Conservation (phyloP, 805 yeast genomes). For the Yarrowia sp. region DNA sequence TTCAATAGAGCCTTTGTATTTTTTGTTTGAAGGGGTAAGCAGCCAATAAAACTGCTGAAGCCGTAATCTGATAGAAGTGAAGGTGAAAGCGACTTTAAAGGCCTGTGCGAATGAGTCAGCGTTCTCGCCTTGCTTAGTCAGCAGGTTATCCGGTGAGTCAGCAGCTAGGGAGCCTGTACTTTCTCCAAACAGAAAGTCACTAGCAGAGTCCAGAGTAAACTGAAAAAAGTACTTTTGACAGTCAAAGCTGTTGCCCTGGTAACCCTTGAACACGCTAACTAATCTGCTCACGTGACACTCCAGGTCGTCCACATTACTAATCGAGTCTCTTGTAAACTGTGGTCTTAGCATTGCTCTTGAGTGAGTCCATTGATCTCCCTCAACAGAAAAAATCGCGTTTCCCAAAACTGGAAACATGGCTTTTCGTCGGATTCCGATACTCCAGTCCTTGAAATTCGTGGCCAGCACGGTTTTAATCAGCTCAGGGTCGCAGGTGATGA, state of each 20-base stretch:
- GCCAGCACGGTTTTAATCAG: conserved; percentile 36
- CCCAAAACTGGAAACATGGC: conserved; percentile 33
- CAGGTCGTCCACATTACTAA: conserved; percentile 33
- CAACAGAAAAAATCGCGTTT: conserved; percentile 37
- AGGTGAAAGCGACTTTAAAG: not conserved
- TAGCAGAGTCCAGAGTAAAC: conserved; percentile 26
- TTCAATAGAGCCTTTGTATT: not conserved
- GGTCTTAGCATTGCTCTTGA: conserved; percentile 38
- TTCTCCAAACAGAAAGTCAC: conserved; percentile 27
- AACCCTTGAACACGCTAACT: conserved; percentile 18
- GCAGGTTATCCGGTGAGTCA: not conserved
- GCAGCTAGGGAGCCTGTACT: not conserved
- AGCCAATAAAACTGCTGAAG: conserved; percentile 13
- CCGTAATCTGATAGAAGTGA: not conserved
- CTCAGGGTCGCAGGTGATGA: conserved; percentile 36
- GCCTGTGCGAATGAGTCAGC: conserved; percentile 8
- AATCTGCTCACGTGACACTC: conserved; percentile 34
- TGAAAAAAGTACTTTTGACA: conserved; percentile 7
- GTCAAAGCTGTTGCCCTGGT: not conserved
- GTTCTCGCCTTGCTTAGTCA: not conserved
- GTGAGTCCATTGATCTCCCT: conserved; percentile 39
- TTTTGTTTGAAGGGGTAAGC: not conserved
- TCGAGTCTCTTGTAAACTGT: conserved; percentile 36
- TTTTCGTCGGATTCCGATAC: conserved; percentile 34
- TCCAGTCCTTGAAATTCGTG: conserved; percentile 35